Conservation (phyloP, 2,329 filamentous ascomycete genomes). For the Magnaporthiopsis rhizophila region DNA sequence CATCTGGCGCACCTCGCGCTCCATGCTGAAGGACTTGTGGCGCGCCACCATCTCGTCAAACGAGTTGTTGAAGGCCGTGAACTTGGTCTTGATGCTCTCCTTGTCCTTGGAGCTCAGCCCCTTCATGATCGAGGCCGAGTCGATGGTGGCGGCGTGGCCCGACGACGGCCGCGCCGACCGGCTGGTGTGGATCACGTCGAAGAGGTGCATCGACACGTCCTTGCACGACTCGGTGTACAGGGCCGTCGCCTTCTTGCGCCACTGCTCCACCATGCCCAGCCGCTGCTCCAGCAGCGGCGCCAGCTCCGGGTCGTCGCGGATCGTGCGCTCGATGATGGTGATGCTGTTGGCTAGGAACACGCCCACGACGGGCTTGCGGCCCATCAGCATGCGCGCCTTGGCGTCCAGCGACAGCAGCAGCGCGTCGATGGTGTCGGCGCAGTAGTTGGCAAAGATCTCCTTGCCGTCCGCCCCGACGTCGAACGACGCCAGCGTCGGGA, state of each 20-base stretch:
- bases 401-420: slow-evolving; percentile 68
- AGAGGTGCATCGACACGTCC: slow-evolving; percentile 74
- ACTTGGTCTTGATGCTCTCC: slow-evolving; percentile 94
- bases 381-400: slow-evolving; percentile 64
- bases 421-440: slow-evolving; percentile 77
- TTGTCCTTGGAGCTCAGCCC: slow-evolving; percentile 81
- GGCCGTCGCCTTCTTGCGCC: slow-evolving; percentile 78
- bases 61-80: slow-evolving; percentile 77
- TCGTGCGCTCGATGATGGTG: slow-evolving; percentile 74
- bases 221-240: slow-evolving; percentile 84
- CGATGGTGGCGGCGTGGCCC: slow-evolving; percentile 54
- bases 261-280: slow-evolving; percentile 57
- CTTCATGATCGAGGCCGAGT: slow-evolving; percentile 80
- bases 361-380: slow-evolving; percentile 70
- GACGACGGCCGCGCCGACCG: slow-evolving; percentile 65
- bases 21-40: slow-evolving; percentile 82
- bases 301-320: slow-evolving; percentile 72
- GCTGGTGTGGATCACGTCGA: slow-evolving; percentile 89
- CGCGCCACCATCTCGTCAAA: slow-evolving; percentile 84
- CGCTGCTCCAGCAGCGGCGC: slow-evolving; percentile 60
- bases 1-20: slow-evolving; percentile 75
- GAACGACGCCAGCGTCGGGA: slow-evolving; percentile 67
- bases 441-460: slow-evolving; percentile 84
- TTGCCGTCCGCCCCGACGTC: slow-evolving; percentile 84
- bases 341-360: slow-evolving; percentile 90